Percentiles rank a stretch among this genome's conserved stretches.
Evolutionary conservation across 306 rosid species (phyloP).

Genomic region (Morella rubra): DNA sequence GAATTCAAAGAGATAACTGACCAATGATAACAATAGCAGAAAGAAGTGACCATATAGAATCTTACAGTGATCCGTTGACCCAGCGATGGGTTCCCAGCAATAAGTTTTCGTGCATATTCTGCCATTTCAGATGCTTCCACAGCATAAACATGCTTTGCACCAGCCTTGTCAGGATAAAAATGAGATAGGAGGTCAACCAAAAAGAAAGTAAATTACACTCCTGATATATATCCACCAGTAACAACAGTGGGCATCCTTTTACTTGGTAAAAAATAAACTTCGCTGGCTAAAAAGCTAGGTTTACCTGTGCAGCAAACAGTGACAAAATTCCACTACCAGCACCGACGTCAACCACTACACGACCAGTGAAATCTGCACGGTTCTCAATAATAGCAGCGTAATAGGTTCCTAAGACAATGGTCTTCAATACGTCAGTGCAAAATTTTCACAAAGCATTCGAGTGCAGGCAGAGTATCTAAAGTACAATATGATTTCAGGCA

Average conservation of each 20-base stretch:
- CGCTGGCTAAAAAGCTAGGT: conserved; percentile 12
- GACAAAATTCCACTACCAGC: conserved; percentile 98
- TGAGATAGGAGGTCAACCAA: background rate
- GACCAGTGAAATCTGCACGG: conserved; percentile 77
- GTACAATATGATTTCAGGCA: background rate
- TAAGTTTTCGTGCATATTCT: conserved; percentile 79
- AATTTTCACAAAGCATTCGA: background rate
- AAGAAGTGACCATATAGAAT: background rate
- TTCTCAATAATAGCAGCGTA: conserved; percentile 91
- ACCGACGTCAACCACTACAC: conserved; percentile 95
- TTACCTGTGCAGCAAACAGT: conserved; percentile 98
- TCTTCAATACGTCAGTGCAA: background rate
- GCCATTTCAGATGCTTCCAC: conserved; percentile 99
- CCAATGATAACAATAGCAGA: background rate
- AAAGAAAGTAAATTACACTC: background rate
- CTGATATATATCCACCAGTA: background rate
- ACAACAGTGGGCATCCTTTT: background rate
- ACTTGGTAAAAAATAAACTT: background rate
- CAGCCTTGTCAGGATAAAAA: conserved; percentile 57
- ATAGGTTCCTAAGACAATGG: conserved; percentile 65
- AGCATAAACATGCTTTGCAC: conserved; percentile 97
- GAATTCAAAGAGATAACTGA: conserved; percentile 14
- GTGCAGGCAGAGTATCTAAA: conserved; percentile 1
- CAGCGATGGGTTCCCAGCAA: conserved; percentile 79
- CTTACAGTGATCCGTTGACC: conserved; percentile 87